Evolutionary conservation across 2,329 filamentous ascomycete genomes (phyloP), one percentile per base, ranked within the genome.

Genomic region (Scopulariopsis brevicaulis): DNA sequence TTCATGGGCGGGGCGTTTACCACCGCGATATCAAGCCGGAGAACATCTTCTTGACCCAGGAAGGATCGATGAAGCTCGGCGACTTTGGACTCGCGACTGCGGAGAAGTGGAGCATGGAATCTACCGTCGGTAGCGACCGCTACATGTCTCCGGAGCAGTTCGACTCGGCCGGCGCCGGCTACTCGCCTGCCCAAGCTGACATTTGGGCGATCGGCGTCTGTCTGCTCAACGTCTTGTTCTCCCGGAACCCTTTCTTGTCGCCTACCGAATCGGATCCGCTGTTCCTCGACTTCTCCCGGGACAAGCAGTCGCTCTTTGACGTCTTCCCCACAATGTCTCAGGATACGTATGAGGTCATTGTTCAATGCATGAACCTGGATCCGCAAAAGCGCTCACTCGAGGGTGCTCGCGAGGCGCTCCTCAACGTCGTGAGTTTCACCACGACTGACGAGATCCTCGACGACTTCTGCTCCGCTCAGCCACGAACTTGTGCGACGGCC

Each of bases 71-170:
- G 88, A 99, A 99, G 76, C 84, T 99, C 40, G 94, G 94, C 67
- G 94, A 99, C 72, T 96, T 97, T 70, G 94, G 94, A 58, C 79
- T 99, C 62, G 92, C 92, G 56, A 96, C 93, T 12, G 89, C 85
- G 7, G 90, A 96, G 61, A 79, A 85, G 65, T 96, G 90, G 91
- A 95, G 90, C 25, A 88, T 88, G 66, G 94, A 99, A 77, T 86
- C 87, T 62, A 94, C 89, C 61, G 94, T 99, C 53, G 94, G 94
- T 63, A 97, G 94, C 70, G 94, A 99, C 70, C 90, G 94, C 58
- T 99, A 99, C 76, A 99, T 99, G 94, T 92, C 94, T 58, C 94
- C 94, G 5, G 94, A 99, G 74, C 94, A 99, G 73, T 97, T 94
- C 67, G 93, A 97, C 70, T 91, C 92, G 57, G 84, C 86, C 64